Conservation (phyloP, 75 land plant genomes). For the Pinus taeda region DNA sequence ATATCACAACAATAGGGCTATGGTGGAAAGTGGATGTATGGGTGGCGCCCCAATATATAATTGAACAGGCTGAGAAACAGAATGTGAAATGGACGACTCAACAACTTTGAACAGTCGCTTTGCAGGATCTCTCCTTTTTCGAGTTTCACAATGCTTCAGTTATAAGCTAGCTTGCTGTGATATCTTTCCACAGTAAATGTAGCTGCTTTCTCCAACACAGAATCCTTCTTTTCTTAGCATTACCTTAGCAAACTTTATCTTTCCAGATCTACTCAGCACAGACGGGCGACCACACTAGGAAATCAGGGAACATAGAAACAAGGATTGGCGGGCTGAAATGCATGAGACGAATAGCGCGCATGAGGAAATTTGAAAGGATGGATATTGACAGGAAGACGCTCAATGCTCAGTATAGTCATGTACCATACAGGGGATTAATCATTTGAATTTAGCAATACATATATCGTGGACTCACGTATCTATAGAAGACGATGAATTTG, state of each 20-base stretch:
- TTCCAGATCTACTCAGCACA: no score
- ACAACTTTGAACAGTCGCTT: background rate
- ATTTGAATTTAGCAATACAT: background rate
- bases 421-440: no score
- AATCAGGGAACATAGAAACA: background rate
- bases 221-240: background rate
- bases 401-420: no score
- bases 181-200: background rate
- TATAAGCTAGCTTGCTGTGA: background rate
- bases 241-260: background rate
- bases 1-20: no score
- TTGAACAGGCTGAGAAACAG: no score
- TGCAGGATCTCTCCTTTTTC: background rate
- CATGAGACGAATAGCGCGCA: no score
- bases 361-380: no score
- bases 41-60: no score
- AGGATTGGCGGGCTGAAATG: background rate
- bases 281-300: no score
- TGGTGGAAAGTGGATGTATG: no score
- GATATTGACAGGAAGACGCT: no score
- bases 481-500: background rate
- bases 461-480: background rate
- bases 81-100: no score
- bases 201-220: background rate
- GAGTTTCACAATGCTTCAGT: background rate